Percentiles rank a stretch among this genome's conserved stretches.
Conservation (phyloP, 2,329 filamentous ascomycete genomes). For the Cladophialophora psammophila region DNA sequence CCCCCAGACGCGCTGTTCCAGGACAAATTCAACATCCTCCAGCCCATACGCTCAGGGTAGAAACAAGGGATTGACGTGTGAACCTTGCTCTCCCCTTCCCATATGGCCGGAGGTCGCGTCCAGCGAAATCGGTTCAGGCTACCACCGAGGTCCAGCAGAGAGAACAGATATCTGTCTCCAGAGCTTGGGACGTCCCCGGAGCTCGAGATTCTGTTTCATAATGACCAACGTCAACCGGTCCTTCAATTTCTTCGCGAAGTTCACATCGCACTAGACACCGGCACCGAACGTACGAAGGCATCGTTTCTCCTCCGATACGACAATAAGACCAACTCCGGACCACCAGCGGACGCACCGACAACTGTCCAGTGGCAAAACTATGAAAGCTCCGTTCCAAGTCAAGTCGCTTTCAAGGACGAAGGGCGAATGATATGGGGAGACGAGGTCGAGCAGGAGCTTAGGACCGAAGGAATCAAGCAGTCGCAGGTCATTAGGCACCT, state of each 20-base stretch:
- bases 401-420: background rate
- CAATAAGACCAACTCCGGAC: background rate
- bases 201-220: background rate
- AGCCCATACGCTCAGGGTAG: background rate
- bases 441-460: background rate
- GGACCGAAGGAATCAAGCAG: background rate
- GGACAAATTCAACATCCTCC: background rate
- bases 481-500: constrained; percentile 6
- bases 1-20: background rate
- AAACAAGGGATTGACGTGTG: background rate
- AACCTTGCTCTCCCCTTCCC: background rate
- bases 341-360: background rate
- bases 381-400: background rate
- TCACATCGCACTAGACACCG: constrained; percentile 8
- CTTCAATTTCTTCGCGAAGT: background rate
- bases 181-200: background rate
- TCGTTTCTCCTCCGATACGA: background rate
- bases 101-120: background rate
- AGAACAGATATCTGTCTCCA: background rate
- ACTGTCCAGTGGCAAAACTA: background rate
- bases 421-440: background rate
- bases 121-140: background rate
- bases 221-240: background rate
- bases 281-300: constrained; percentile 3
- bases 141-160: background rate